Evolutionary conservation across 164 flowering plant genomes (phyloP), one percentile per base, ranked within the genome.

Genomic region (Vitis rotundifolia): DNA sequence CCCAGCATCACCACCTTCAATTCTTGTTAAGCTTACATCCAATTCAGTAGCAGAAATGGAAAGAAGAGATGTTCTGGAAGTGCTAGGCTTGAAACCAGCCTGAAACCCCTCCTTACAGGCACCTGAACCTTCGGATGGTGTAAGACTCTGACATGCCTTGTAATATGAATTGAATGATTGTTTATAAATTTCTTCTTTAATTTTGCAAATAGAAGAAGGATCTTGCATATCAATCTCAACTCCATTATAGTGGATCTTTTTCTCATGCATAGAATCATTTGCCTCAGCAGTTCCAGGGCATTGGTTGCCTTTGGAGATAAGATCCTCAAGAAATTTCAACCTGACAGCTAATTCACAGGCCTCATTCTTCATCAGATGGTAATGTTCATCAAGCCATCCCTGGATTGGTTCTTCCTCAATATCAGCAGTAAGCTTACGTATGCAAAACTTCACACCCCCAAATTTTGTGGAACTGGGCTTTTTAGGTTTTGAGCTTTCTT

Each of bases 301-400:
- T 12, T 70, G 80, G 56, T 59, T 68, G 63, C 73, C 81, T 73
- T 82, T 84, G 2, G 84, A 78, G 71, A 81, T 69, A 60, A 85
- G 64, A 55, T 91, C 89, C 73, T 96, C 97, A 73, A 93, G 90
- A 81, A 88, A 89, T 61, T 88, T 86, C 81, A 88, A 77, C 76
- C 97, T 87, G 63, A 92, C 93, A 83, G 94, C 99, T 72, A 85
- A 77, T 77, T 93, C 99, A 83, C 86, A 79, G 49, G 93, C 88
- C 80, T 92, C 97, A 70, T 85, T 91, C 78, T 87, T 96, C 87
- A 92, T 75, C 66, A 96, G 82, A 44, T 84, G 88, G 76, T 85
- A 92, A 78, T 92, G 99, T 73, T 93, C 97, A 82, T 96, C 99
- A 82, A 96, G 97, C 99, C 99, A 96, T 63, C 99, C 99, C 69